Conservation (phyloP, 2,329 filamentous ascomycete species). For the Sclerotinia minor region DNA sequence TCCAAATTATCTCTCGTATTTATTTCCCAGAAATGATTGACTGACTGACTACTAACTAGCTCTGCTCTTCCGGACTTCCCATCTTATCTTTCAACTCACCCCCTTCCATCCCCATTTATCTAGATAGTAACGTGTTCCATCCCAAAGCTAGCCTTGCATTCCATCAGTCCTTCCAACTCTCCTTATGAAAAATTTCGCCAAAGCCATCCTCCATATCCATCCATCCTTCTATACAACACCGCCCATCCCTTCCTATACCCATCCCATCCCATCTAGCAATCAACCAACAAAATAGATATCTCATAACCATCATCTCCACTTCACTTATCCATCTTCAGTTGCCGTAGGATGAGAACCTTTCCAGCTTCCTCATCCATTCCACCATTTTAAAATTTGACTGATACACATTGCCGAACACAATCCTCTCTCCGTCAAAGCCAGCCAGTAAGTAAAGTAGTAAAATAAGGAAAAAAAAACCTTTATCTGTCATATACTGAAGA, state of each 20-base stretch:
- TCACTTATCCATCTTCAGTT: slow-evolving; percentile 10
- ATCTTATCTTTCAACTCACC: neutral
- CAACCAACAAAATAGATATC: slow-evolving; percentile 28
- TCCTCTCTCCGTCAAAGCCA: slow-evolving; percentile 4
- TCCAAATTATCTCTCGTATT: slow-evolving; percentile 26
- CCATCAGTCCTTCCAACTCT: neutral
- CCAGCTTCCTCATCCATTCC: slow-evolving; percentile 10
- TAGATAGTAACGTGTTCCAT: slow-evolving; percentile 20
- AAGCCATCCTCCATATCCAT: neutral
- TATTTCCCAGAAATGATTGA: slow-evolving; percentile 24
- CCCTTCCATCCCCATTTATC: neutral
- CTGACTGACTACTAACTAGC: slow-evolving; percentile 16
- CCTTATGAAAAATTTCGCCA: slow-evolving; percentile 6
- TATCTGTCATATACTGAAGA: slow-evolving; percentile 32
- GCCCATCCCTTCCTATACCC: slow-evolving; percentile 27
- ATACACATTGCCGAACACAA: slow-evolving; percentile 33
- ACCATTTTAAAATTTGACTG: slow-evolving; percentile 30
- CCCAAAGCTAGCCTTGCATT: neutral
- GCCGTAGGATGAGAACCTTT: neutral
- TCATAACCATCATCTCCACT: slow-evolving; percentile 27
- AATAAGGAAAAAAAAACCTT: slow-evolving; percentile 23
- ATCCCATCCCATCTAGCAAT: slow-evolving; percentile 29
- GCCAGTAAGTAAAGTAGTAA: slow-evolving; percentile 20
- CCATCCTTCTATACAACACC: slow-evolving; percentile 23
- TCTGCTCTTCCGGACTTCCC: neutral